Conservation (phyloP, 495 filamentous ascomycete species). For the Penicillium robsamsonii region DNA sequence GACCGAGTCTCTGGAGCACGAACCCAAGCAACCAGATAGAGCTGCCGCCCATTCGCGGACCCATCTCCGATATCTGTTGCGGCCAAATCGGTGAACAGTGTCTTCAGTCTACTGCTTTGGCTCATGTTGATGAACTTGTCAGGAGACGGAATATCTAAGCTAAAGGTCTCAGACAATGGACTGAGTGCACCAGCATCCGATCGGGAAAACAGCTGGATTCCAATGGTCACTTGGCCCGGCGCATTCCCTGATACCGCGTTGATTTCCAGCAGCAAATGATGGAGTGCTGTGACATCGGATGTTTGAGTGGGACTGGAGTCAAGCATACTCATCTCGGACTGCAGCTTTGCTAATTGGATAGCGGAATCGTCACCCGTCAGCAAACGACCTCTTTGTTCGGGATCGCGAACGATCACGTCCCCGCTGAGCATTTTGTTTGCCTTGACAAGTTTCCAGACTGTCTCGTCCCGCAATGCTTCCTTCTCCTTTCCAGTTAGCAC, state of each 20-base stretch:
- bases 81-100: slow-evolving; percentile 81
- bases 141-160: slow-evolving; percentile 71
- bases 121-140: slow-evolving; percentile 60
- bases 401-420: slow-evolving; percentile 91
- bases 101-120: slow-evolving; percentile 67
- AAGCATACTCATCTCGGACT: slow-evolving; percentile 93
- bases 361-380: slow-evolving; percentile 91
- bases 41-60: slow-evolving; percentile 58
- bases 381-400: slow-evolving; percentile 74
- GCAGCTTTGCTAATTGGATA: slow-evolving; percentile 83
- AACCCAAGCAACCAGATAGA: slow-evolving; percentile 84
- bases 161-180: slow-evolving; percentile 78
- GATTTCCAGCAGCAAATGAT: slow-evolving; percentile 84
- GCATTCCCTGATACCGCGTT: slow-evolving; percentile 73
- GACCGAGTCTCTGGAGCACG: slow-evolving; percentile 59
- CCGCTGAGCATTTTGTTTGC: slow-evolving; percentile 91
- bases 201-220: slow-evolving; percentile 76
- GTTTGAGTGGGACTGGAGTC: slow-evolving; percentile 67
- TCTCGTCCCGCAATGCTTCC: slow-evolving; percentile 68
- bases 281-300: slow-evolving; percentile 68
- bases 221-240: slow-evolving; percentile 68
- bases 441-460: slow-evolving; percentile 89
- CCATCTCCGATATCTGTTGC: slow-evolving; percentile 80
- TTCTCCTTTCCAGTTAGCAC: slow-evolving; percentile 87
- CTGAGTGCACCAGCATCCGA: slow-evolving; percentile 56